Evolutionary conservation across 163 green algal genomes (phyloP).

Genomic region (Prototheca cutis): DNA sequence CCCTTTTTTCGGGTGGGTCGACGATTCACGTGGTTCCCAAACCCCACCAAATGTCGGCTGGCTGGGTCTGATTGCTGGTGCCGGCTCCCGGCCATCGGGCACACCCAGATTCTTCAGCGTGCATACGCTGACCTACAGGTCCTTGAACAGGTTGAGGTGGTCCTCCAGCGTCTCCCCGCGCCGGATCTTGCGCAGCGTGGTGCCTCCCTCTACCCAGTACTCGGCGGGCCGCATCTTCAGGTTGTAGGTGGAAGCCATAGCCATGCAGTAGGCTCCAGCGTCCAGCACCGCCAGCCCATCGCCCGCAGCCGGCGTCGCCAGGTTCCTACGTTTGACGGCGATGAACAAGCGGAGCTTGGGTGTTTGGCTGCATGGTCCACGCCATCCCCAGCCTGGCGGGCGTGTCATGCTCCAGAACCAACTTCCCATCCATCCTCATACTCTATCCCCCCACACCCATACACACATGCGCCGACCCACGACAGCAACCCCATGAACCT

Average conservation of each 20-base stretch:
- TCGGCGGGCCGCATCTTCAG: constrained; percentile 89
- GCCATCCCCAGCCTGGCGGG: no score
- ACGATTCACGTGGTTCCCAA: no score
- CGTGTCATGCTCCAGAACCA: no score
- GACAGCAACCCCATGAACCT: neutral
- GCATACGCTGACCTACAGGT: no score
- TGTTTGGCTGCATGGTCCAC: no score
- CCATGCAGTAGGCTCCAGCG: constrained; percentile 94
- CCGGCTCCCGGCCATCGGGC: no score
- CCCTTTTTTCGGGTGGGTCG: no score
- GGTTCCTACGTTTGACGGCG: constrained; percentile 9
- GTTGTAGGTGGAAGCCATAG: constrained; percentile 97
- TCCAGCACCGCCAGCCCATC: constrained; percentile 87
- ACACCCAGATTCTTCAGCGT: no score
- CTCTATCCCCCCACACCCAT: neutral
- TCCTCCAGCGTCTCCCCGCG: constrained; percentile 76
- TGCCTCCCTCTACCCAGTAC: constrained; percentile 75
- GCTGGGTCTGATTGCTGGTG: no score
- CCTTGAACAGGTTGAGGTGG: constrained; percentile 72
- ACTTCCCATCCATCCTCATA: no score
- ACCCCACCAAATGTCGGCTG: no score
- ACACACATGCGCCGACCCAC: neutral
- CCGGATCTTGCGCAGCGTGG: constrained; percentile 69
- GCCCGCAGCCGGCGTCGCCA: constrained; percentile 38
- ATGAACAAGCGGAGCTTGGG: no score